Conservation (phyloP, 1,284 basidiomycete genomes). For the Hemileia vastatrix region DNA sequence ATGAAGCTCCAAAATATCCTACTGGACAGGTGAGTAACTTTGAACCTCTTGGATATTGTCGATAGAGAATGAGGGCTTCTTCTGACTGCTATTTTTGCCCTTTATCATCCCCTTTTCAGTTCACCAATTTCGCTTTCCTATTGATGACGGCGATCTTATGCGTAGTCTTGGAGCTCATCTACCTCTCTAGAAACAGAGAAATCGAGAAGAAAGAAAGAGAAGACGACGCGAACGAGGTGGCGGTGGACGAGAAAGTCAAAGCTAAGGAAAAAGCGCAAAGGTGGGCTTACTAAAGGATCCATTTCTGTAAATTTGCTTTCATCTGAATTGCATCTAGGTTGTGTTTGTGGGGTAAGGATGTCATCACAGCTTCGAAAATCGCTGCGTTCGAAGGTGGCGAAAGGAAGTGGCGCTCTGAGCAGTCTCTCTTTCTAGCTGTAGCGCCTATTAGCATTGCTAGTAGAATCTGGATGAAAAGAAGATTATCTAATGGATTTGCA, state of each 20-base stretch:
- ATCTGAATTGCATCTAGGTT: too few relatives aligned
- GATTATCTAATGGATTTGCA: too few relatives aligned
- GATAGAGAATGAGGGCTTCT: neutral
- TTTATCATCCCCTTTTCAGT: neutral
- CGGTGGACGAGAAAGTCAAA: neutral
- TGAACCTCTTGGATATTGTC: neutral
- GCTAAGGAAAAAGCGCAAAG: neutral
- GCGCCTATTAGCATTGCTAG: too few relatives aligned
- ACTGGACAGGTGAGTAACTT: neutral
- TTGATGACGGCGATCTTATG: neutral
- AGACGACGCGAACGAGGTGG: neutral
- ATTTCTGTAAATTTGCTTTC: too few relatives aligned
- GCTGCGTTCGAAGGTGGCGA: too few relatives aligned
- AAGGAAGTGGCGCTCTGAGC: too few relatives aligned
- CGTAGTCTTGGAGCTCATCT: neutral
- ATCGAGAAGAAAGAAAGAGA: neutral
- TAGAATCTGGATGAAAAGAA: too few relatives aligned
- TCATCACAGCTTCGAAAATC: too few relatives aligned
- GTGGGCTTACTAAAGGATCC: neutral
- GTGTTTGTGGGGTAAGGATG: too few relatives aligned
- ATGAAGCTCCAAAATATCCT: neutral
- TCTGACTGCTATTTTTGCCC: too few relatives aligned
- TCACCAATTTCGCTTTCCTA: constrained; percentile 2
- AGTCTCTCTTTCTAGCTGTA: too few relatives aligned
- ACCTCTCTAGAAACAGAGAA: constrained; percentile 1